Conservation (phyloP, 2,329 filamentous ascomycete genomes). For the Ophiobolus disseminans region DNA sequence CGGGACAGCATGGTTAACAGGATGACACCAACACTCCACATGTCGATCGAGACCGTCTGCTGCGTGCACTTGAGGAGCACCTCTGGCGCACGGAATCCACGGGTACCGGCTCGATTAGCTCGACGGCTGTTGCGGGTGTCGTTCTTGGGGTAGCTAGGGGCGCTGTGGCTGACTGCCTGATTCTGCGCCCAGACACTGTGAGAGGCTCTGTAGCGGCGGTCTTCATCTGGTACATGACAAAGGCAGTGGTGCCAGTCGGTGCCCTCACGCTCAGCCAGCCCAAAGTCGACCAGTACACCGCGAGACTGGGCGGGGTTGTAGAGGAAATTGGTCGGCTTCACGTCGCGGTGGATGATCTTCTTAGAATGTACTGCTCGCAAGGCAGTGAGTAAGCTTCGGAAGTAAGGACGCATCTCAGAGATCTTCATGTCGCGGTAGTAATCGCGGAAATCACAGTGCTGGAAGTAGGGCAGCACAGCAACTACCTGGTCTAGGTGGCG, state of each 20-base stretch:
- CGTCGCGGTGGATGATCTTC: slow-evolving; percentile 89
- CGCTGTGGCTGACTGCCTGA: slow-evolving; percentile 47
- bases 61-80: slow-evolving; percentile 97
- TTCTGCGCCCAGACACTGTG: slow-evolving; percentile 68
- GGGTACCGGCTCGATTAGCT: slow-evolving; percentile 91
- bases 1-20: slow-evolving; percentile 91
- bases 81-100: slow-evolving; percentile 94
- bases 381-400: slow-evolving; percentile 85
- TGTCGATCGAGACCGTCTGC: slow-evolving; percentile 89
- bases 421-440: slow-evolving; percentile 93
- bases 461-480: slow-evolving; percentile 93
- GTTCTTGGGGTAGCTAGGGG: slow-evolving; percentile 81
- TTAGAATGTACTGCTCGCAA: slow-evolving; percentile 82
- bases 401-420: slow-evolving; percentile 86
- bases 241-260: slow-evolving; percentile 80
- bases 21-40: slow-evolving; percentile 98
- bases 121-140: slow-evolving; percentile 87
- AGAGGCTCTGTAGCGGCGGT: slow-evolving; percentile 65
- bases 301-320: slow-evolving; percentile 82
- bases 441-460: slow-evolving; percentile 90
- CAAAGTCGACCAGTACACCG: slow-evolving; percentile 97
- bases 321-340: slow-evolving; percentile 97
- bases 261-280: slow-evolving; percentile 80
- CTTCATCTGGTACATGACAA: slow-evolving; percentile 72
- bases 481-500: slow-evolving; percentile 93